These are phyloP conservation scores for Penicillium crustosum DNA, from an alignment of 2,329 filamentous ascomycete genomes.

Conservation along the genomic window DNA sequence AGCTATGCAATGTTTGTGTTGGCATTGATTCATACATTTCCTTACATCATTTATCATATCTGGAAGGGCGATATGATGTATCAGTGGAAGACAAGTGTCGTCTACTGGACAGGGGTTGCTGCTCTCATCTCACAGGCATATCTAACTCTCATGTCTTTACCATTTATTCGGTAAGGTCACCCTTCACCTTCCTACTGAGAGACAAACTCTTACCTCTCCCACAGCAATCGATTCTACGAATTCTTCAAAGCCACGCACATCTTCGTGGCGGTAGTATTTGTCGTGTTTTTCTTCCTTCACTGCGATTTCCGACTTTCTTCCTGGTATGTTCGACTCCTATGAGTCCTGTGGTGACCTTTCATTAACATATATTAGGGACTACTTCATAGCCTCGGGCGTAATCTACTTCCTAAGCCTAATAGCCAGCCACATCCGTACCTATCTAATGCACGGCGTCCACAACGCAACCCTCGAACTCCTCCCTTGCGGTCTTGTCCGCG, in stretches of 20 bases:
- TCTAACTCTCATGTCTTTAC: constrained; percentile 56
- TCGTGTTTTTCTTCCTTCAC: constrained; percentile 60
- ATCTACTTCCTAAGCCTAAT: constrained; percentile 51
- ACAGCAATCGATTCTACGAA: constrained; percentile 55
- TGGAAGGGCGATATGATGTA: constrained; percentile 50
- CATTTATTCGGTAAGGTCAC: constrained; percentile 48
- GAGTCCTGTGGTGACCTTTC: neutral
- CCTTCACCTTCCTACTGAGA: neutral
- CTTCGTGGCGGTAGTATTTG: constrained; percentile 52
- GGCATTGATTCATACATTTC: constrained; percentile 60
- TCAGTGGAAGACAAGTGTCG: constrained; percentile 47
- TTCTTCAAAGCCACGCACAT: constrained; percentile 60
- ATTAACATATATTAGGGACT: constrained; percentile 47
- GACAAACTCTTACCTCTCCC: neutral
- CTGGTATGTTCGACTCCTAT: constrained; percentile 40
- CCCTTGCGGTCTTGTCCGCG: constrained; percentile 43
- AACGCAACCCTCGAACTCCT: constrained; percentile 46
- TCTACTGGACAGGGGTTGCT: constrained; percentile 58
- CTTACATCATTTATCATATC: constrained; percentile 57
- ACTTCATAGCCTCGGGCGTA: constrained; percentile 57
- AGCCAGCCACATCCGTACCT: constrained; percentile 48
- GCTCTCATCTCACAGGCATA: constrained; percentile 56
- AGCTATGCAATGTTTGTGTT: constrained; percentile 58
- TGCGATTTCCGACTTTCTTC: constrained; percentile 55
- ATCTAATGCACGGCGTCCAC: constrained; percentile 49